Conservation (phyloP, 2,329 filamentous ascomycete genomes). For the Colletotrichum sp. region DNA sequence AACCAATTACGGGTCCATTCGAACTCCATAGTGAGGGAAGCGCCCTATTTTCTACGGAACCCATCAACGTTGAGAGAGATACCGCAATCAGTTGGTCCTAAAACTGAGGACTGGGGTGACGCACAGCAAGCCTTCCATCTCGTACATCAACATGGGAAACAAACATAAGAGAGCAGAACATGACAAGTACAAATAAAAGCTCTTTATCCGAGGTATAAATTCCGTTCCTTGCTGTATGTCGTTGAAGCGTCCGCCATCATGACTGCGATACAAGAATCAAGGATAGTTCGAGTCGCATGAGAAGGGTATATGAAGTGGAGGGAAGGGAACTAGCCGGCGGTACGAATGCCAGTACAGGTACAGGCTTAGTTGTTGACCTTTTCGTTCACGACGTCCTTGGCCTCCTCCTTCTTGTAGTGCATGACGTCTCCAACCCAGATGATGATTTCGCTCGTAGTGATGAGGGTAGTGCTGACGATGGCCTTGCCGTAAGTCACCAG, state of each 20-base stretch:
- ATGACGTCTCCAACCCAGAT: constrained; percentile 65
- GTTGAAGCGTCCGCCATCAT: constrained; percentile 16
- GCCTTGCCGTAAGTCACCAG: constrained; percentile 74
- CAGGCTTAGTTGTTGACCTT: constrained; percentile 47
- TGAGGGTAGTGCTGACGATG: constrained; percentile 68
- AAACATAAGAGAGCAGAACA: constrained; percentile 8
- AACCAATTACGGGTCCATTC: neutral
- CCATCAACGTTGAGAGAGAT: neutral
- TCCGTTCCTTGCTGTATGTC: constrained; percentile 20
- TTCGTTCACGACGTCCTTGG: constrained; percentile 60
- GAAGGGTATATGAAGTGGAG: constrained; percentile 15
- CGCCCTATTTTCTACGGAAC: neutral
- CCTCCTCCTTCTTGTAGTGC: constrained; percentile 66
- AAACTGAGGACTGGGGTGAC: neutral
- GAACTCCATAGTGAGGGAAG: neutral
- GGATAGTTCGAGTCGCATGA: neutral
- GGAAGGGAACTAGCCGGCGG: neutral
- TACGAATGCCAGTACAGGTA: neutral
- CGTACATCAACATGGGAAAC: constrained; percentile 2
- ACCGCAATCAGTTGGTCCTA: neutral
- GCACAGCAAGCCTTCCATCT: neutral
- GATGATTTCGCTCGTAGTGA: constrained; percentile 70
- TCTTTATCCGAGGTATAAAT: constrained; percentile 19
- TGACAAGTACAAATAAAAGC: neutral
- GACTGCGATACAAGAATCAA: neutral